Conservation (phyloP, 192 early-diverging fungal species). For the Neocallimastix lanati region DNA sequence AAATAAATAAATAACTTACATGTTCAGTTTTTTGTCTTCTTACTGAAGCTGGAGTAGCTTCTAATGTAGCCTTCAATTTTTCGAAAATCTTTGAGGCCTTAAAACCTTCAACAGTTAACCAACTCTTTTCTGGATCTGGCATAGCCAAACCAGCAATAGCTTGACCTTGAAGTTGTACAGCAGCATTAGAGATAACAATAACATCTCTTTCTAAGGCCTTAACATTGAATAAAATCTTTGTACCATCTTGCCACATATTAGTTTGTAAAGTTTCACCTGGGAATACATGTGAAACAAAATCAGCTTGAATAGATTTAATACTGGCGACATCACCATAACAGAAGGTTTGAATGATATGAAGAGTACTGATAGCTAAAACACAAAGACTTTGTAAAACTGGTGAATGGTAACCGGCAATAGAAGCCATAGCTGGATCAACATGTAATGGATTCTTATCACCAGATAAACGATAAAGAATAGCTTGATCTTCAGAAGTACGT, state of each 20-base stretch:
- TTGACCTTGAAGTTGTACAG: slow-evolving; percentile 54
- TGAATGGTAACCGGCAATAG: slow-evolving; percentile 83
- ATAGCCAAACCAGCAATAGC: slow-evolving; percentile 10
- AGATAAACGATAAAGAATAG: slow-evolving; percentile 83
- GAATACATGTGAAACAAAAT: slow-evolving; percentile 72
- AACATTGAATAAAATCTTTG: slow-evolving; percentile 84
- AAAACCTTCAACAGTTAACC: slow-evolving; percentile 48
- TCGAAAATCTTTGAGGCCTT: slow-evolving; percentile 53
- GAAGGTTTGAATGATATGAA: slow-evolving; percentile 9
- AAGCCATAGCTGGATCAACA: slow-evolving; percentile 86
- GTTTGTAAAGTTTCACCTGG: slow-evolving; percentile 97
- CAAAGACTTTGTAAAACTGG: slow-evolving; percentile 96
- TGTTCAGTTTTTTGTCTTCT: slow-evolving; percentile 17
- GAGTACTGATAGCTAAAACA: slow-evolving; percentile 68
- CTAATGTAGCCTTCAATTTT: slow-evolving; percentile 32
- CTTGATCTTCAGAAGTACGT: slow-evolving; percentile 80
- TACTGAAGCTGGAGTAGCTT: slow-evolving; percentile 10
- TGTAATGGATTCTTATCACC: slow-evolving; percentile 97
- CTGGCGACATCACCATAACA: slow-evolving; percentile 5
- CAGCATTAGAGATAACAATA: slow-evolving; percentile 79
- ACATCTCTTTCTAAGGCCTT: slow-evolving; percentile 83
- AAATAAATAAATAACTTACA: background rate
- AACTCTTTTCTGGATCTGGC: slow-evolving; percentile 8
- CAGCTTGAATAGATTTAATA: slow-evolving; percentile 7
- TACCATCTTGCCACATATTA: slow-evolving; percentile 83